Evolutionary conservation across 2,329 filamentous ascomycete species (phyloP), one percentile per base, ranked within the genome.

Genomic region (Alternaria rosae): DNA sequence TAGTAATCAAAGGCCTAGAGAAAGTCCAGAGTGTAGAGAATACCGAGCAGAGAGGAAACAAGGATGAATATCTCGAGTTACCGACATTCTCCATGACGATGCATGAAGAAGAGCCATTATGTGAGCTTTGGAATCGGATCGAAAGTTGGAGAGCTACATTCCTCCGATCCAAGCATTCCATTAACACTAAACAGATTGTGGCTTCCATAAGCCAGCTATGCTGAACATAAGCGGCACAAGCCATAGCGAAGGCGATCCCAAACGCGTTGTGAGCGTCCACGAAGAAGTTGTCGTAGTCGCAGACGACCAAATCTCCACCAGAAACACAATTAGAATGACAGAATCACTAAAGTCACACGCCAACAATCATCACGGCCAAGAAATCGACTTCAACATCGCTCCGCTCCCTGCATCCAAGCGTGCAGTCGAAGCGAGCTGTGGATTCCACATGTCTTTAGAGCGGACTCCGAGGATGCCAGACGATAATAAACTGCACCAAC

Each of bases 381-480:
- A 4, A 0, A 13, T 57, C 1, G 30, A 50, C 23, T 26, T 45
- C 5, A 10, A 45, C 7, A n/a, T 45, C 3, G 1, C 12, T 0
- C 5, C 21, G 2, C 0, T 3, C 0, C 8, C 4, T 0, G 26
- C 43, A 2, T 45, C 13, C 1, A 15, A 45, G 0, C 15, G 8
- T 13, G 15, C 5, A 0, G 3, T 56, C 4, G 42, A 25, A 4
- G 12, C 4, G 4, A 20, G 10, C 0, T 6, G 6, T 0, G 45
- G 32, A 5, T 57, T 57, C 8, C 13, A 9, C 17, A 1, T 51
- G 4, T 23, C 54, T 1, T 20, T 57, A 2, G 45, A 57, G 2
- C 25, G 54, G 8, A 57, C 54, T 3, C 17, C 15, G 0, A 42
- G 44, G 4, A 51, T 57, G 25, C 45, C 54, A 3, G 54, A 57